Conservation (phyloP, 2,329 filamentous ascomycete genomes). For the Elsinoe fawcettii region DNA sequence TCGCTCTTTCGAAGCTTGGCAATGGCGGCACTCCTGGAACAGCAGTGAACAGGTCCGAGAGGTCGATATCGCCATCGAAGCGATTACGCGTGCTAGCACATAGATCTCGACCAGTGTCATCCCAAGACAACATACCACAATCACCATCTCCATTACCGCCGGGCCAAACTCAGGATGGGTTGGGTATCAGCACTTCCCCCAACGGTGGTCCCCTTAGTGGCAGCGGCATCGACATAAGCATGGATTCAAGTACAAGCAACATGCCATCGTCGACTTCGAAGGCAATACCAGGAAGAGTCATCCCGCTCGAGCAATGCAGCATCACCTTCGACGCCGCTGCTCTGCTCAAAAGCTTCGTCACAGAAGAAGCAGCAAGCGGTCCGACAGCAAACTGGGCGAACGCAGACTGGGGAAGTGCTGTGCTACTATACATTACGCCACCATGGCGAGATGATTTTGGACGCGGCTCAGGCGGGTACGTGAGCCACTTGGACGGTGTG, state of each 20-base stretch:
- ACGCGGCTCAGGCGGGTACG: conserved; percentile 1
- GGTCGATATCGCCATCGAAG: conserved; percentile 4
- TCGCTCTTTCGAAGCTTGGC: neutral
- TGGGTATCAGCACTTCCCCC: neutral
- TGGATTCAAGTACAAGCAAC: neutral
- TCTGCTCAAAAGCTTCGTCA: neutral
- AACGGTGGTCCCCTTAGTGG: neutral
- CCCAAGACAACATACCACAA: neutral
- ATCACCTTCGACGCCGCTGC: neutral
- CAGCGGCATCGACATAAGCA: neutral
- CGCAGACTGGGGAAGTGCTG: neutral
- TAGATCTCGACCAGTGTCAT: neutral
- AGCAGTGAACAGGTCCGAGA: neutral
- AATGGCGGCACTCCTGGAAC: neutral
- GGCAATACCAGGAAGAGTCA: neutral
- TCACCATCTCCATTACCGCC: neutral
- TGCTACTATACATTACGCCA: conserved; percentile 1
- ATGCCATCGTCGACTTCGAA: no score
- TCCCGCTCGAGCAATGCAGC: neutral
- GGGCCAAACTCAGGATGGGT: neutral
- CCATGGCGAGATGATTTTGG: conserved; percentile 9
- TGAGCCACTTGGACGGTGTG: neutral
- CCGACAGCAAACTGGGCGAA: conserved; percentile 10
- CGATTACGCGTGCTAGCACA: neutral
- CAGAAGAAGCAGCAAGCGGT: neutral